Conservation (phyloP, 78 protist species). For the Goniomonas avonlea region DNA sequence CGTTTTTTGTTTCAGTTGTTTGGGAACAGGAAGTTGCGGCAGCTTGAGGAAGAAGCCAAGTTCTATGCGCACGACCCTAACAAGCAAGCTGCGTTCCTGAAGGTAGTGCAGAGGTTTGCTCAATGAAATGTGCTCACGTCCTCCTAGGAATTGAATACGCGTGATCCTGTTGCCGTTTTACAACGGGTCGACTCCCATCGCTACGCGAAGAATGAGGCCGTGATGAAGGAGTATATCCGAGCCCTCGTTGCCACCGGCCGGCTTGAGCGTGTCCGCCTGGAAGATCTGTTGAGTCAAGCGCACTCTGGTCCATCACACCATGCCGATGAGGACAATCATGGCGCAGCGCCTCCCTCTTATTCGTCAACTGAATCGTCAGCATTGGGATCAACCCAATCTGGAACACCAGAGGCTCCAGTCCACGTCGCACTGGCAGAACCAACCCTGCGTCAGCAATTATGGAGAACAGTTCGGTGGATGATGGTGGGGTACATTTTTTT, state of each 20-base stretch:
- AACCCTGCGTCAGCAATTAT: neutral
- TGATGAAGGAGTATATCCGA: neutral
- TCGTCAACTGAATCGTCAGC: too few relatives aligned
- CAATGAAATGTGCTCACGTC: too few relatives aligned
- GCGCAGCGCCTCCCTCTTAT: too few relatives aligned
- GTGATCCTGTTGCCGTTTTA: neutral
- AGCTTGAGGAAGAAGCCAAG: neutral
- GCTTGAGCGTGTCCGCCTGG: neutral
- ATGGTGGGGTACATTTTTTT: neutral
- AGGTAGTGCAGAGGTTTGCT: neutral
- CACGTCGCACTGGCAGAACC: neutral
- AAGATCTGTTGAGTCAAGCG: neutral
- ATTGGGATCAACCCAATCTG: too few relatives aligned
- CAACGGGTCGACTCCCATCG: neutral
- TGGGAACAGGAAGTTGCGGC: neutral
- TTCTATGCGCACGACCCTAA: neutral
- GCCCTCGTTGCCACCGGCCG: neutral
- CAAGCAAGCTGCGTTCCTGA: neutral
- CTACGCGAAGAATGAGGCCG: conserved; percentile 2
- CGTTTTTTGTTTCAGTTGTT: neutral
- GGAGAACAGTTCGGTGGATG: neutral
- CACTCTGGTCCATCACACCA: too few relatives aligned
- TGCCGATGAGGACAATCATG: too few relatives aligned
- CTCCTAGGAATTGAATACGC: neutral
- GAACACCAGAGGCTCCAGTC: too few relatives aligned